Evolutionary conservation across 2,329 filamentous ascomycete genomes (phyloP), one percentile per base, ranked within the genome.

Genomic region (Macroventuria anomochaeta): DNA sequence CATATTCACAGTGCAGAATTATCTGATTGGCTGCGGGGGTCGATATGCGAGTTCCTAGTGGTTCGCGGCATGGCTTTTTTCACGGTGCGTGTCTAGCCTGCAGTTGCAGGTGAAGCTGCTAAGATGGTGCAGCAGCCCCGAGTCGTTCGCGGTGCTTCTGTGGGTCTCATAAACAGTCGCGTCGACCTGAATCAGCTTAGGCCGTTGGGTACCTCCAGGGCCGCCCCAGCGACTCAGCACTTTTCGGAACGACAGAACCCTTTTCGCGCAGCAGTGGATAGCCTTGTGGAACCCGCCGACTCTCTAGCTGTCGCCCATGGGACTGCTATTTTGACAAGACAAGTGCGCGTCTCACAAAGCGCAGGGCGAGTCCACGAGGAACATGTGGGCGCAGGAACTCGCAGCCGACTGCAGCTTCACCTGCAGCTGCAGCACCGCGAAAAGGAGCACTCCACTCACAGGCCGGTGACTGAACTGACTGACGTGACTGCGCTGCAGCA

Each of bases 21-120:
- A 64, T 60, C 25, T 68, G 52, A 69, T 72, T 71, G 68, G 70
- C 53, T 55, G 59, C 12, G 55, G 43, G 57, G 58, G 20, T 57
- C 44, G 66, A 64, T 57, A 52, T 33, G 50, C 15, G 53, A 15
- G 32, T 29, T 48, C 50, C 59, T 38, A 67, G 52, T 69, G 65
- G 59, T 50, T 23, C 50, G 51, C 50, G 39, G 33, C 38, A 18
- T 28, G 20, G 33, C 20, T 25, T 41, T 53, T 53, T 10, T 26
- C 15, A 41, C 23, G 11, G 36, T 36, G 49, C 49, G 23, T 26
- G n/a, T 41, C 41, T 61, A 43, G 46, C 26, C 53, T 58, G 62
- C 57, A 62, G 33, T 37, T 61, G 63, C 58, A 59, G 28, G 32
- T 65, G 46, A 57, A 53, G 39, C 47, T 43, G 21, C 39, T 51